A percentile compares a stretch with the other conserved stretches of the same genome.
phyloP scores from a whole-genome alignment of 805 yeast species.

The Candida verbasci region DNA sequence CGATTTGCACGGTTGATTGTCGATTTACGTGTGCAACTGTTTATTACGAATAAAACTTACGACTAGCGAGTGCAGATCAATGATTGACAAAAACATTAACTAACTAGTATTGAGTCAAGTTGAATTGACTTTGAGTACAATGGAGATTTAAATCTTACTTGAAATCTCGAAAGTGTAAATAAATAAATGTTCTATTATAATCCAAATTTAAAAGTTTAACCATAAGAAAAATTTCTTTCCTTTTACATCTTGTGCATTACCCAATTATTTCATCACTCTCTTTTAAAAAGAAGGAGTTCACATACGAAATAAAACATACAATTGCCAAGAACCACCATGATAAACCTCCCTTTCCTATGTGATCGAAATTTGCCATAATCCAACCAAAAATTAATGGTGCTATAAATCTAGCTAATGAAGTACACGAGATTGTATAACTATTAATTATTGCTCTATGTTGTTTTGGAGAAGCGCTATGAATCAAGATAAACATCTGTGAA shows the following conservation, averaged over 20 bases:
- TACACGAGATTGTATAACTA: constrained; percentile 51
- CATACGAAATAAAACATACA: constrained; percentile 2
- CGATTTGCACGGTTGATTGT: too few relatives aligned
- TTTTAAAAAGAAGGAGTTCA: not conserved
- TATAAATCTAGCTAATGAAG: constrained; percentile 53
- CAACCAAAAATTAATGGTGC: constrained; percentile 59
- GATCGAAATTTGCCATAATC: constrained; percentile 28
- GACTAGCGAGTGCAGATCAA: too few relatives aligned
- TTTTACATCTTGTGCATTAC: too few relatives aligned
- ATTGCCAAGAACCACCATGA: constrained; percentile 30
- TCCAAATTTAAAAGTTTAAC: too few relatives aligned
- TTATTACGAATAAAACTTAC: too few relatives aligned
- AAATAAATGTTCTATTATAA: too few relatives aligned
- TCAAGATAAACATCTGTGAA: constrained; percentile 50
- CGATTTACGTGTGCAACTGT: not conserved
- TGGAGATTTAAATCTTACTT: too few relatives aligned
- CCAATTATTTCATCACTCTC: constrained; percentile 1
- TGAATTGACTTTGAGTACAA: too few relatives aligned
- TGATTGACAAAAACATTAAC: too few relatives aligned
- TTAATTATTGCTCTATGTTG: constrained; percentile 56
- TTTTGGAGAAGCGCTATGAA: constrained; percentile 52
- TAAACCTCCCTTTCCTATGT: constrained; percentile 18
- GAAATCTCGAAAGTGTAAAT: too few relatives aligned
- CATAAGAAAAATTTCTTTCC: too few relatives aligned
- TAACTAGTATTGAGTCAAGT: too few relatives aligned